Base-by-base conservation (phyloP, 129 eudicot genomes). In the Saussurea involucrata region DNA sequence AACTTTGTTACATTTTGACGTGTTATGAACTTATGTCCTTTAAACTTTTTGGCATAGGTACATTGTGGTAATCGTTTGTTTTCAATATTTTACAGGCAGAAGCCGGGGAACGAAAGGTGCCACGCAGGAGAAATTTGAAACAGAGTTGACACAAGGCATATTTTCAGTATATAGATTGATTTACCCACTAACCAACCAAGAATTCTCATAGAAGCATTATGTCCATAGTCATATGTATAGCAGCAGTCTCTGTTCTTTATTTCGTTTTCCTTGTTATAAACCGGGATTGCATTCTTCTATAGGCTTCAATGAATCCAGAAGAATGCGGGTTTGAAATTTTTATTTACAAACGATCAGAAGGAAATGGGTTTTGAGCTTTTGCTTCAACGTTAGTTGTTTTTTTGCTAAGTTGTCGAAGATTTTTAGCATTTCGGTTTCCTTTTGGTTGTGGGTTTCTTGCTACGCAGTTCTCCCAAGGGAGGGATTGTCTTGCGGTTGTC, bases 61-160 rank as follows among this genome's bases (percentile, higher is more conserved):
- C 57, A 15, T 46, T 46, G n/a, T 18, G 0, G 57, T 46, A 13
- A 46, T 13, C 60, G 3, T 46, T 15, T 36, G 28, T 58, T 55
- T 57, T 24, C 3, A 20, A 44, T 63, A 40, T 28, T 34, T 68
- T 74, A 68, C 80, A 81, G 84, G 76, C 13, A 15, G 83, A 72
- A 53, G 78, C 18, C 8, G 37, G 22, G 28, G 83, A 79, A 71
- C 70, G 71, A 63, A 71, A 71, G 72, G 32, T 15, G 55, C 34
- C 42, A 10, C 77, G 71, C 6, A 37, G 76, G 66, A 81, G 80
- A 74, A 68, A 63, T 69, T 27, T 27, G 1, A 74, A 81, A 57
- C 60, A 65, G 68, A 49, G 78, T 80, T 80, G 40, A 65, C 22
- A 53, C 61, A 53, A 53, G 61, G 61, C 61, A 4, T 63, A 60